These are phyloP conservation scores for Dioscorea zingiberensis DNA, from an alignment of 106 monocot species.

Conservation along the genomic window DNA sequence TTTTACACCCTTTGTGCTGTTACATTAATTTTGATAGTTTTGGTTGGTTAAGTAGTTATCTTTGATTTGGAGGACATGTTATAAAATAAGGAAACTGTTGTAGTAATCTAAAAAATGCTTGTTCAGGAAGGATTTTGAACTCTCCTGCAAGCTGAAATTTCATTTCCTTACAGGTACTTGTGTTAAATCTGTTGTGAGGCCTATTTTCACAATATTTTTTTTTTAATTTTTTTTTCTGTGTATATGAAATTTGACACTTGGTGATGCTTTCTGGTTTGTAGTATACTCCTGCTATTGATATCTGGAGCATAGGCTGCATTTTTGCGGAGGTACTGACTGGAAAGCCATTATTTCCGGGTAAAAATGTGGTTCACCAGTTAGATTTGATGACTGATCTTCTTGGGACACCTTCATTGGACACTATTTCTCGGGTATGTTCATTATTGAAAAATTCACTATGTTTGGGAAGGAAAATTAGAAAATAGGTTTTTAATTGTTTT, in stretches of 20 bases:
- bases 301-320: constrained; percentile 98
- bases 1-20: not conserved
- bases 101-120: constrained; percentile 32
- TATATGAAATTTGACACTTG: not conserved
- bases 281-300: constrained; percentile 94
- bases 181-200: not conserved
- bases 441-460: too few relatives aligned
- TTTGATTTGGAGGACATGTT: not conserved
- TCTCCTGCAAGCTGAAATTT: constrained; percentile 35
- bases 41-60: not conserved
- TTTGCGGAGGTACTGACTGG: constrained; percentile 93
- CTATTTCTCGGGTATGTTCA: constrained; percentile 68
- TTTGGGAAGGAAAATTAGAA: too few relatives aligned
- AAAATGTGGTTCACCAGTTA: constrained; percentile 87
- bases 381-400: constrained; percentile 83
- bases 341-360: constrained; percentile 92
- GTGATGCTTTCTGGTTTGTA: constrained; percentile 25
- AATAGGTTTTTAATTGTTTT: not conserved
- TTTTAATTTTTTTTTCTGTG: not conserved
- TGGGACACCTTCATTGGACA: constrained; percentile 80
- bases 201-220: constrained; percentile 1
- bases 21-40: not conserved
- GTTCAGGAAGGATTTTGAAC: constrained; percentile 32
- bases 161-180: constrained; percentile 13
- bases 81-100: constrained; percentile 7